phyloP scores from a whole-genome alignment of 2,329 filamentous ascomycete genomes.

The Xylariaceae sp. region DNA sequence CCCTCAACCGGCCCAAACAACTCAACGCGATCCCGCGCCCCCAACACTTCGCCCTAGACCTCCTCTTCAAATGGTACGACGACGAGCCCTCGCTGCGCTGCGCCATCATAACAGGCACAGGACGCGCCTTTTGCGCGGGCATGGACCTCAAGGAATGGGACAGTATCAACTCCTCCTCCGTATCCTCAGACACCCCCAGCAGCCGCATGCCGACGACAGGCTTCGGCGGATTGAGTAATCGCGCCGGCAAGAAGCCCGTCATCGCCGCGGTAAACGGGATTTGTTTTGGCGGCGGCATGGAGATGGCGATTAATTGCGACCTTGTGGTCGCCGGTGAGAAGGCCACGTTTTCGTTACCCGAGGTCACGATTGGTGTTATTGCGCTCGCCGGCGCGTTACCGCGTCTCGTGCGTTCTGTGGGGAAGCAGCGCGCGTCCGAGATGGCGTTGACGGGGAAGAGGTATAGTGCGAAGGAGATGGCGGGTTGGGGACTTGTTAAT shows the following conservation, averaged over 20 bases:
- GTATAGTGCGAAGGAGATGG: slow-evolving; percentile 55
- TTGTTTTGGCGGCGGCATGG: slow-evolving; percentile 70
- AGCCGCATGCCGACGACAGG: slow-evolving; percentile 41
- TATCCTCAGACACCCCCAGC: slow-evolving; percentile 13
- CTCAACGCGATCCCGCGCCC: slow-evolving; percentile 53
- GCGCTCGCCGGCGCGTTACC: slow-evolving; percentile 67
- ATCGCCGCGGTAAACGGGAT: slow-evolving; percentile 72
- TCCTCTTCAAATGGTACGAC: slow-evolving; percentile 57
- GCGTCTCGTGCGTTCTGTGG: slow-evolving; percentile 59
- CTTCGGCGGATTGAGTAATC: slow-evolving; percentile 62
- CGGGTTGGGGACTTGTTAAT: slow-evolving; percentile 66
- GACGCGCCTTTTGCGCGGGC: slow-evolving; percentile 62
- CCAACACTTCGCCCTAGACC: slow-evolving; percentile 45
- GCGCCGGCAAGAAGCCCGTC: slow-evolving; percentile 66
- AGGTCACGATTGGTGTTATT: slow-evolving; percentile 65
- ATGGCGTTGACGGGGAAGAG: slow-evolving; percentile 61
- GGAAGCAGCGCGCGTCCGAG: slow-evolving; percentile 63
- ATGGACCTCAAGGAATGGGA: slow-evolving; percentile 64
- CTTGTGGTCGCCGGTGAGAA: slow-evolving; percentile 56
- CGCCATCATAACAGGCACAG: slow-evolving; percentile 58
- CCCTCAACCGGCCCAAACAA: slow-evolving; percentile 52
- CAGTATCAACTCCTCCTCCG: slow-evolving; percentile 17
- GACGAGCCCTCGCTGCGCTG: slow-evolving; percentile 54
- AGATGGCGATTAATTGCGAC: slow-evolving; percentile 71
- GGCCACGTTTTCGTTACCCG: slow-evolving; percentile 64